phyloP scores from a whole-genome alignment of 73 alveolate genomes.

The Strombidium stylifer region DNA sequence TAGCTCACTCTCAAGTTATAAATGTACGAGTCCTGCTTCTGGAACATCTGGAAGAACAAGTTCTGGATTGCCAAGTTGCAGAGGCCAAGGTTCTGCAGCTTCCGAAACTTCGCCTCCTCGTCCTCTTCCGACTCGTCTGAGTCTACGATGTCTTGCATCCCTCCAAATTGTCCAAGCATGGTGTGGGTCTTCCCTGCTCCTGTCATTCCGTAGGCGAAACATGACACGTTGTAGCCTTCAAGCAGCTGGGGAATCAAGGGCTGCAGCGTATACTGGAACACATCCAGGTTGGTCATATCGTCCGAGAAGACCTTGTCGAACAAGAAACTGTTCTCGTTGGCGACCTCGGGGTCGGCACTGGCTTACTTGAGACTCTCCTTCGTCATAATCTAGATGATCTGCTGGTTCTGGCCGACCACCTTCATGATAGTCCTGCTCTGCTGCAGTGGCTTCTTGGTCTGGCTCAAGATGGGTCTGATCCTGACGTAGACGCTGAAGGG shows the following conservation, averaged over 20 bases:
- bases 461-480: no score
- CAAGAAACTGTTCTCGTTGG: constrained; percentile 38
- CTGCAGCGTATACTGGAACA: constrained; percentile 63
- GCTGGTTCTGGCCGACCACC: no score
- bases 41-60: constrained; percentile 10
- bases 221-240: constrained; percentile 83
- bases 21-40: constrained; percentile 9
- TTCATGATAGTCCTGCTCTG: no score
- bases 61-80: constrained; percentile 20
- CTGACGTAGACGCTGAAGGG: no score
- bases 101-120: neutral
- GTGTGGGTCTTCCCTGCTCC: constrained; percentile 93
- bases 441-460: no score
- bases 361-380: no score
- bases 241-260: constrained; percentile 72
- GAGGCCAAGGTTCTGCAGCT: neutral
- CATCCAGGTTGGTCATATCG: constrained; percentile 10
- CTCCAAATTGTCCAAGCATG: constrained; percentile 80
- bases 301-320: constrained; percentile 58
- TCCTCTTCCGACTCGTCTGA: no score
- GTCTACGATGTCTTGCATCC: no score
- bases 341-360: no score
- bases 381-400: no score
- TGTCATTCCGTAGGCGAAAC: constrained; percentile 92
- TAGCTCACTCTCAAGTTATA: constrained; percentile 63